These are phyloP conservation scores for Suhomyces yuchorum DNA, from an alignment of 1,139 yeast genomes.

Conservation along the genomic window DNA sequence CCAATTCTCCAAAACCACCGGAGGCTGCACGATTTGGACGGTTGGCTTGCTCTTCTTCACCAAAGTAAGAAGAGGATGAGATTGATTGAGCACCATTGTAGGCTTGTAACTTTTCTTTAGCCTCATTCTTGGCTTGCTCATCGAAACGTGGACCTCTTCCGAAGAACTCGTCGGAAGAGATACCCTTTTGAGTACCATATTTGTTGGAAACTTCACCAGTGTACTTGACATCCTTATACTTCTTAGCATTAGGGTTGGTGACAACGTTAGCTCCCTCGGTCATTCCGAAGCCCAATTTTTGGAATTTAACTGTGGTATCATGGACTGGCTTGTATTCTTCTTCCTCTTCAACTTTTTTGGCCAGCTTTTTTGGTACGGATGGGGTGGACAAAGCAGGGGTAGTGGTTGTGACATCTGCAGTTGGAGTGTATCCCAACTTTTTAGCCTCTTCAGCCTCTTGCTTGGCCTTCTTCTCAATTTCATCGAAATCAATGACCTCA, in stretches of 20 bases:
- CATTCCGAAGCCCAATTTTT: conserved; percentile 86
- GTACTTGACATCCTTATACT: conserved; percentile 54
- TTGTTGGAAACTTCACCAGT: conserved; percentile 75
- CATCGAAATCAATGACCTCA: conserved; percentile 88
- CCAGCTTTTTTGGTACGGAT: conserved; percentile 13
- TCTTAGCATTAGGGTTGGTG: conserved; percentile 36
- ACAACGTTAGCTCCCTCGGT: conserved; percentile 47
- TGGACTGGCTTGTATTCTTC: conserved; percentile 35
- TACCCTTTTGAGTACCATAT: conserved; percentile 88
- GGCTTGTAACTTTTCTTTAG: conserved; percentile 71
- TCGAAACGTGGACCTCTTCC: conserved; percentile 85
- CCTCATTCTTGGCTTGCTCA: conserved; percentile 76
- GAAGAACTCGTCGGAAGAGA: conserved; percentile 91
- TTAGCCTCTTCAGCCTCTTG: conserved; percentile 77
- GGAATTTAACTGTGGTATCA: conserved; percentile 69
- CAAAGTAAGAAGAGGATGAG: conserved; percentile 90
- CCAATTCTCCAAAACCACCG: conserved; percentile 43
- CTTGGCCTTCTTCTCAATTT: conserved; percentile 83
- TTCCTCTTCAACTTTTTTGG: conserved; percentile 7
- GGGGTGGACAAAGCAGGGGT: conserved; percentile 10
- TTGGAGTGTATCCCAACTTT: conserved; percentile 71
- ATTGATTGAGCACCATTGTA: conserved; percentile 88
- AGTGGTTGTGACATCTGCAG: conserved; percentile 17
- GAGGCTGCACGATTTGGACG: conserved; percentile 20
- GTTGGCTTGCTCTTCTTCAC: conserved; percentile 65